phyloP scores from a whole-genome alignment of 208 protist species.

The Herpetomonas muscarum region DNA sequence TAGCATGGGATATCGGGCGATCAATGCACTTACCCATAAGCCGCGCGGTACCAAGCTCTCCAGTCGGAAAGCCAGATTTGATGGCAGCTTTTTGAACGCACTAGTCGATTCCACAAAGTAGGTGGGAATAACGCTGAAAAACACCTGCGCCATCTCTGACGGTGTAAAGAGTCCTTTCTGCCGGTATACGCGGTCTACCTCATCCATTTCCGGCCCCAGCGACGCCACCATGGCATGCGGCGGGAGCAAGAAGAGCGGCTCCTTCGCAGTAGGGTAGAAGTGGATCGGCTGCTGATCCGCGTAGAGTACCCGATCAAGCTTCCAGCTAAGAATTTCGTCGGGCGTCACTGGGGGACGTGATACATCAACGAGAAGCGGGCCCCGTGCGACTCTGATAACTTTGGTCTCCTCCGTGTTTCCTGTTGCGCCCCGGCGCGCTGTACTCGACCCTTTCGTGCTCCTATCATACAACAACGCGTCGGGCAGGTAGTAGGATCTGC shows the following conservation, averaged over 20 bases:
- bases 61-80: conserved; percentile 29
- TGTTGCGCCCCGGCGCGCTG: too few species aligned
- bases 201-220: conserved; percentile 49
- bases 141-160: conserved; percentile 68
- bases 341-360: conserved; percentile 34
- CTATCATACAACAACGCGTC: too few species aligned
- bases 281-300: background rate
- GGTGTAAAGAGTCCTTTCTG: conserved; percentile 63
- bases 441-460: too few species aligned
- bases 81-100: conserved; percentile 39
- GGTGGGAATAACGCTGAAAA: conserved; percentile 66
- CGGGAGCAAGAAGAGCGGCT: conserved; percentile 42
- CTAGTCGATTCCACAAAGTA: conserved; percentile 70
- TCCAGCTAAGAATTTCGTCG: conserved; percentile 55
- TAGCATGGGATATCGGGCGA: conserved; percentile 77
- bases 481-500: too few species aligned
- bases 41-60: conserved; percentile 18
- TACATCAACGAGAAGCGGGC: too few species aligned
- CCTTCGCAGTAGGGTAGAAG: conserved; percentile 9
- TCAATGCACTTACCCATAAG: conserved; percentile 19
- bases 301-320: conserved; percentile 34
- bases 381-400: too few species aligned
- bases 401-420: too few species aligned
- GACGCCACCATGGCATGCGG: conserved; percentile 37
- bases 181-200: conserved; percentile 54